A percentile compares a stretch with the other conserved stretches of the same genome.
Conservation (phyloP, 2,329 filamentous ascomycete species). For the Penicillium corylophilum region DNA sequence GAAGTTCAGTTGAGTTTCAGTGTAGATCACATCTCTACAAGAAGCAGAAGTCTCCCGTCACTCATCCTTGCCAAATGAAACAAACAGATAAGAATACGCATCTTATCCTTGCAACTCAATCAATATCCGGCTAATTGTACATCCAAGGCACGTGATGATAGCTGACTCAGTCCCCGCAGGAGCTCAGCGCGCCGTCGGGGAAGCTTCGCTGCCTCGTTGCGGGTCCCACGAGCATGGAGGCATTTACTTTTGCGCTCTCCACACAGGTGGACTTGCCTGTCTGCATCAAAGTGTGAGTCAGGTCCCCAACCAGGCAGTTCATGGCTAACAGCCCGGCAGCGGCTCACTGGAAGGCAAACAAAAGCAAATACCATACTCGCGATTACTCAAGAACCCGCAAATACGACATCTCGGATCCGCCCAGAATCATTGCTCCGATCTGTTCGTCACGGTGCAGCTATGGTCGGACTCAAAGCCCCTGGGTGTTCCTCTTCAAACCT, state of each 20-base stretch:
- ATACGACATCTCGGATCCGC: slow-evolving; percentile 87
- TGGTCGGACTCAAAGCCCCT: slow-evolving; percentile 96
- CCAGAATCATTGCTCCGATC: slow-evolving; percentile 76
- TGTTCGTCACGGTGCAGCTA: slow-evolving; percentile 88
- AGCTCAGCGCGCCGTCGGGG: slow-evolving; percentile 1
- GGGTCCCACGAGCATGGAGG: slow-evolving; percentile 65
- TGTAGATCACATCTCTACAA: no score
- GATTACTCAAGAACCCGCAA: slow-evolving; percentile 73
- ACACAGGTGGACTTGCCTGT: slow-evolving; percentile 75
- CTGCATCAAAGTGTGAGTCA: slow-evolving; percentile 61
- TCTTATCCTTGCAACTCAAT: no score
- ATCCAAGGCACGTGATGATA: slow-evolving; percentile 12
- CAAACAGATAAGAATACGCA: no score
- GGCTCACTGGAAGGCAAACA: slow-evolving; percentile 77
- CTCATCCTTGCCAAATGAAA: no score
- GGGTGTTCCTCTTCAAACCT: slow-evolving; percentile 86
- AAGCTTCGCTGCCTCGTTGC: slow-evolving; percentile 4
- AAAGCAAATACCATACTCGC: slow-evolving; percentile 71
- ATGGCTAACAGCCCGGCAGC: slow-evolving; percentile 43
- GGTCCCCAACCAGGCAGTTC: not conserved
- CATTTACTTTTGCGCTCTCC: slow-evolving; percentile 92
- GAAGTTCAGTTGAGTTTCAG: no score
- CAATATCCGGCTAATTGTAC: not conserved
- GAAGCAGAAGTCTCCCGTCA: no score
- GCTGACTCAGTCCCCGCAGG: slow-evolving; percentile 16